Percentiles rank a stretch among this genome's conserved stretches.
Evolutionary conservation across 768 basidiomycete species (phyloP).

Genomic region (Suillus occidentalis): DNA sequence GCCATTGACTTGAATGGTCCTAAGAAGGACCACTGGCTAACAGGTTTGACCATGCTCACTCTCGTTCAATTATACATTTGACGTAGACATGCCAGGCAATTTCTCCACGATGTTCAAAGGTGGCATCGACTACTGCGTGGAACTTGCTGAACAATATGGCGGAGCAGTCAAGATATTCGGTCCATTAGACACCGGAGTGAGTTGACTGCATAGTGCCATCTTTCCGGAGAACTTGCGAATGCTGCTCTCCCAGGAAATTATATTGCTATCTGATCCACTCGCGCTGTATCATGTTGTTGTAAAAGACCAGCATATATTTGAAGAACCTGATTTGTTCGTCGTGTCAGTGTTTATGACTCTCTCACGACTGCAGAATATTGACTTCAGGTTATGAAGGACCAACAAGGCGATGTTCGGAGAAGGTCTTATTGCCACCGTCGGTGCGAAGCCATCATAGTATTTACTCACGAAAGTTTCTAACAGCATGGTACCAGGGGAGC

Average conservation of each 20-base stretch:
- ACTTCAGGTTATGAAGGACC: constrained; percentile 27
- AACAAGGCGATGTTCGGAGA: constrained; percentile 49
- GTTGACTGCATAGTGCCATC: neutral
- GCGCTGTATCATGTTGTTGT: constrained; percentile 45
- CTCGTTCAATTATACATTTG: neutral
- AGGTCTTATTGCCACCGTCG: constrained; percentile 36
- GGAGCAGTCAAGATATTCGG: neutral
- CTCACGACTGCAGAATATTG: neutral
- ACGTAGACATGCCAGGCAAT: neutral
- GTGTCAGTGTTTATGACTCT: constrained; percentile 33
- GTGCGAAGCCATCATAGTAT: constrained; percentile 12
- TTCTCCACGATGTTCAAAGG: neutral
- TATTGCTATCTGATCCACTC: constrained; percentile 47
- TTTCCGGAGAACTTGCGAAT: constrained; percentile 6
- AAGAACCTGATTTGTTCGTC: constrained; percentile 45
- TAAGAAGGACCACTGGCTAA: constrained; percentile 15
- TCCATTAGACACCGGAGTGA: neutral
- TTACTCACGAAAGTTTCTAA: constrained; percentile 15
- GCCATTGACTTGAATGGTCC: constrained; percentile 30
- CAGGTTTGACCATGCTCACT: neutral
- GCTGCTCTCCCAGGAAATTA: neutral
- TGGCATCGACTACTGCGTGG: neutral
- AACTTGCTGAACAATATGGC: neutral
- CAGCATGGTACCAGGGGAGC: constrained; percentile 32
- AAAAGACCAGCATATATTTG: constrained; percentile 50